A percentile compares a stretch with the other conserved stretches of the same genome.
phyloP scores from a whole-genome alignment of 129 eudicot species.

The Glebionis coronaria region DNA sequence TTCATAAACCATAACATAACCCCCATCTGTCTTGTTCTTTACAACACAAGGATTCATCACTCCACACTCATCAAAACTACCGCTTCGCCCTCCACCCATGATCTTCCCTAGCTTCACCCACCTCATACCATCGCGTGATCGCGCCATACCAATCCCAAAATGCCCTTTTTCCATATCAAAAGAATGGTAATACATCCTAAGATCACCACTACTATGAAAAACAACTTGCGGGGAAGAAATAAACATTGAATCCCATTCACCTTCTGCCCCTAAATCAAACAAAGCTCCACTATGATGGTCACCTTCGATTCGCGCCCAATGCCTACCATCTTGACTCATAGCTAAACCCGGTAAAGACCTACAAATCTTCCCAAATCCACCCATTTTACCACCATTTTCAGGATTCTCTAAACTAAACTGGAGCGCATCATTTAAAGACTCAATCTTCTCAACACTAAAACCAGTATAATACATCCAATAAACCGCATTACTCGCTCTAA shows the following conservation, averaged over 20 bases:
- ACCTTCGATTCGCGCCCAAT: slow-evolving; percentile 97
- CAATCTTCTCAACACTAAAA: slow-evolving; percentile 48
- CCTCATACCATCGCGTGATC: slow-evolving; percentile 87
- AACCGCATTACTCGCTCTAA: slow-evolving; percentile 61
- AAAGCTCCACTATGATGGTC: slow-evolving; percentile 92
- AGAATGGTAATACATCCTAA: slow-evolving; percentile 91
- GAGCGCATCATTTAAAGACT: slow-evolving; percentile 29
- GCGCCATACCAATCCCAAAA: slow-evolving; percentile 65
- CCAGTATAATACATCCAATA: slow-evolving; percentile 96
- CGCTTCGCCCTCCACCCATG: slow-evolving; percentile 48
- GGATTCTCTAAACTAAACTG: slow-evolving; percentile 40
- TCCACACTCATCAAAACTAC: slow-evolving; percentile 66
- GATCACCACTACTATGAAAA: slow-evolving; percentile 63
- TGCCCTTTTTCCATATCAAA: slow-evolving; percentile 52
- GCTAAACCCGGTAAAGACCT: slow-evolving; percentile 88
- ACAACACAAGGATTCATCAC: slow-evolving; percentile 59
- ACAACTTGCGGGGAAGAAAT: slow-evolving; percentile 89
- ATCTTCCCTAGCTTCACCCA: slow-evolving; percentile 89
- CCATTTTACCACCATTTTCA: slow-evolving; percentile 19
- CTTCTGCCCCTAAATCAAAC: slow-evolving; percentile 72
- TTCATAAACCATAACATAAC: slow-evolving; percentile 92
- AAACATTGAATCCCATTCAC: slow-evolving; percentile 84
- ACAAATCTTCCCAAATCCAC: slow-evolving; percentile 35
- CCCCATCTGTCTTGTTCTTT: slow-evolving; percentile 62
- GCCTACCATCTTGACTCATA: slow-evolving; percentile 96